Evolutionary conservation across 2,329 filamentous ascomycete genomes (phyloP), one percentile per base, ranked within the genome.

Genomic region (Cryoendolithus antarcticus): DNA sequence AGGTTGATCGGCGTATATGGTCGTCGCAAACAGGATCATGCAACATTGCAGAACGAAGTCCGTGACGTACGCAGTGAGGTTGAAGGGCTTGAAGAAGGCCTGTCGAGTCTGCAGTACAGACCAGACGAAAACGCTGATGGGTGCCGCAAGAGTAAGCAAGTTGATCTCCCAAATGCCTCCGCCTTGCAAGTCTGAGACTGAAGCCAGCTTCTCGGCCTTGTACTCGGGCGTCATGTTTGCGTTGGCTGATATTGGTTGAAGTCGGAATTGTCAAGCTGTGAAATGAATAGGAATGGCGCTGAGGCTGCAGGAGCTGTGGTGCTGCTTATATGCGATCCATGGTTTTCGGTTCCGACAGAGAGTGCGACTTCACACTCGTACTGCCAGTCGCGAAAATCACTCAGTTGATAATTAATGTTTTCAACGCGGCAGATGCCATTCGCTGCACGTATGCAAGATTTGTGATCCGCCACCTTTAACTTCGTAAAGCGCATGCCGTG

Each of bases 121-220:
- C 86, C 88, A 98, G 4, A 95, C 72, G 11, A 94, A 64, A 24
- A 86, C 74, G 37, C 86, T 80, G 39, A 84, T 27, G 6, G 88
- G 80, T 56, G 86, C 85, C 47, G 93, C 80, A 35, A 83, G 73
- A 35, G 84, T 86, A 50, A 96, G 83, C 52, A 75, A 73, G 59
- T 88, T 89, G 64, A 98, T 88, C 60, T 98, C 91, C 50, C 72
- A 66, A 44, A 93, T 78, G 28, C 77, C 73, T 43, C 91, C 86
- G 31, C 91, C 91, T 5, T 81, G 79, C 21, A 94, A 76, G 59
- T 86, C 84, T 39, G 89, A 94, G 55, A 98, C 91, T 60, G 94
- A 94, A 57, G 86, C 86, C 68, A 93, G 88, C 67, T 98, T 98
- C 50, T 82, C 72, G 54, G 82, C 75, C 65, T 95, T 98, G 69